Conservation (phyloP, 179 eudicot genomes). For the Corrigiola litoralis region DNA sequence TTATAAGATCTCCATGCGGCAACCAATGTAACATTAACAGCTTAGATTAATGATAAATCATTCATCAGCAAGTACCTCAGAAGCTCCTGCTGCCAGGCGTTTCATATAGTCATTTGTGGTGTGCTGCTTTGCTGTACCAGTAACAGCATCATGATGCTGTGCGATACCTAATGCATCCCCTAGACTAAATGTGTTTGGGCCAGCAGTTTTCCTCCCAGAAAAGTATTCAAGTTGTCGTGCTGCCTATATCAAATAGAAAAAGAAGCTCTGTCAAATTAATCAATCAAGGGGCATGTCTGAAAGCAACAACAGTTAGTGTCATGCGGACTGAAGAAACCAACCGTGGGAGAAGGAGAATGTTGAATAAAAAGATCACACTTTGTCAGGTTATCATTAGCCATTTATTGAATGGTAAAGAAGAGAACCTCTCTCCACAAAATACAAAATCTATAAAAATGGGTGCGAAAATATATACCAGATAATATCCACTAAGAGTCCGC, state of each 20-base stretch:
- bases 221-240: slow-evolving; percentile 84
- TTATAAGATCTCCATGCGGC: background rate
- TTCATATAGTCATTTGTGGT: slow-evolving; percentile 71
- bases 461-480: slow-evolving; percentile 44
- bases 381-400: background rate
- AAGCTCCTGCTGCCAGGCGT: slow-evolving; percentile 75
- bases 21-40: background rate
- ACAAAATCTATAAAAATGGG: background rate
- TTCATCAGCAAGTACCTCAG: slow-evolving; percentile 46
- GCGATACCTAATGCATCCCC: slow-evolving; percentile 86
- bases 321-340: background rate
- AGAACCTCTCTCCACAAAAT: background rate
- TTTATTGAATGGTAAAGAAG: background rate
- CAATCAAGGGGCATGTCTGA: background rate
- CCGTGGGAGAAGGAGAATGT: background rate
- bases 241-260: slow-evolving; percentile 39
- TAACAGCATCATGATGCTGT: slow-evolving; percentile 90
- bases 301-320: background rate
- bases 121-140: slow-evolving; percentile 86
- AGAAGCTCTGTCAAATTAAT: background rate
- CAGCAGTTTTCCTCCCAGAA: slow-evolving; percentile 45
- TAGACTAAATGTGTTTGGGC: slow-evolving; percentile 57
- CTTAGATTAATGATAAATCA: no score
- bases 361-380: slow-evolving; percentile 1
- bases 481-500: slow-evolving; percentile 78